Evolutionary conservation across 202 grass and related monocot genomes (phyloP).

Genomic region (Eragrostis tef): DNA sequence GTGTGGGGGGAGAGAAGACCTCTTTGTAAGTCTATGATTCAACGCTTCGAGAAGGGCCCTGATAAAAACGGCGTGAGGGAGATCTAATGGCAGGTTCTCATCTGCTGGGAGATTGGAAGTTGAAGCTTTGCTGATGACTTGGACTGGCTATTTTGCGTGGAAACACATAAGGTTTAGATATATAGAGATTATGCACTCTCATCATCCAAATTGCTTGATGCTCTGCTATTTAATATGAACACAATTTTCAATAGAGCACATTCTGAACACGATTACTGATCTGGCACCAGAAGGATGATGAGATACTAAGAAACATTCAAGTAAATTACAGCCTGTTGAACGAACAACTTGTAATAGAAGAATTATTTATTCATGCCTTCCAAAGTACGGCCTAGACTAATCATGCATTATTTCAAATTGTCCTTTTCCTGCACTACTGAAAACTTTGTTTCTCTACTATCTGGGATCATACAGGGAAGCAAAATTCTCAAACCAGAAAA

Average conservation of each 20-base stretch:
- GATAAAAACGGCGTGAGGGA: too few species aligned
- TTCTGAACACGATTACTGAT: background rate
- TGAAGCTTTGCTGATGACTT: too few species aligned
- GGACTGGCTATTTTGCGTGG: too few species aligned
- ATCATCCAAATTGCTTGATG: background rate
- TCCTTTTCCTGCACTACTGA: background rate
- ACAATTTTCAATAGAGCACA: background rate
- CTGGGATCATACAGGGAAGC: conserved; percentile 60
- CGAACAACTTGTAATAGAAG: conserved; percentile 16
- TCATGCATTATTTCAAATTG: conserved; percentile 8
- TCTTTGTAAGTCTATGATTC: too few species aligned
- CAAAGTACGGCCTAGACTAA: conserved; percentile 25
- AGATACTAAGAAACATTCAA: conserved; percentile 4
- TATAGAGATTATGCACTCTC: background rate
- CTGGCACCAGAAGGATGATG: conserved; percentile 11
- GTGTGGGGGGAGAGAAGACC: too few species aligned
- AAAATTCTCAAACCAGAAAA: conserved; percentile 94
- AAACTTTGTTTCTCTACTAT: conserved; percentile 16
- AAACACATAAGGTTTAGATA: too few species aligned
- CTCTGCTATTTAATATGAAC: background rate
- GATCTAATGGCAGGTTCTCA: too few species aligned
- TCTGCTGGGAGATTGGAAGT: too few species aligned
- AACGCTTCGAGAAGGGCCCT: too few species aligned
- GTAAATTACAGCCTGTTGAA: background rate
- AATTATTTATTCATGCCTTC: background rate